Percentiles rank a stretch among this genome's conserved stretches.
Evolutionary conservation across 139 green algal species (phyloP).

Genomic region (Chlorella sp.): DNA sequence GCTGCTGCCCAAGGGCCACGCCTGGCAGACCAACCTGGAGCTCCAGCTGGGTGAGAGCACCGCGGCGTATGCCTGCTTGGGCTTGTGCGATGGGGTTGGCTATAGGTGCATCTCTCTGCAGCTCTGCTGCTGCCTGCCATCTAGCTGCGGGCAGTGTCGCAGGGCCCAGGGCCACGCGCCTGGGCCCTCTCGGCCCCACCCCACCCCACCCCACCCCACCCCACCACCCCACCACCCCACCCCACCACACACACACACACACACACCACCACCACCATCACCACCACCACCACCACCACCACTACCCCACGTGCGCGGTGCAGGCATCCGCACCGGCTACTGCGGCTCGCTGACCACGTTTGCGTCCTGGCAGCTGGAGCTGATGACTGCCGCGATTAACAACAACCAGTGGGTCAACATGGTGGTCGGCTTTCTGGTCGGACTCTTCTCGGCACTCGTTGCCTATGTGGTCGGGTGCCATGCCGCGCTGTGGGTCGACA

Average conservation of each 20-base stretch:
- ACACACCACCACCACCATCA: too few species aligned
- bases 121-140: too few species aligned
- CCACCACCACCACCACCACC: not conserved
- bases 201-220: too few species aligned
- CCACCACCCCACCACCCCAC: too few species aligned
- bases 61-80: not conserved
- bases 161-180: too few species aligned
- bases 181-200: too few species aligned
- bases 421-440: constrained; percentile 44
- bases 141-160: too few species aligned
- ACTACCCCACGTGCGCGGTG: not conserved
- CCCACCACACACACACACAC: too few species aligned
- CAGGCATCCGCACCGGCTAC: constrained; percentile 78
- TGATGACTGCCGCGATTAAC: constrained; percentile 50
- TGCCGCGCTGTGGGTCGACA: constrained; percentile 39
- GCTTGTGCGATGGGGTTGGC: too few species aligned
- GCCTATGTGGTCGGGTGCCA: constrained; percentile 67
- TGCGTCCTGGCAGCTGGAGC: constrained; percentile 72
- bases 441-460: constrained; percentile 41
- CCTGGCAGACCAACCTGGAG: constrained; percentile 51
- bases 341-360: constrained; percentile 90
- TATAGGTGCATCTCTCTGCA: too few species aligned
- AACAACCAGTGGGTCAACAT: constrained; percentile 52
- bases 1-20: constrained; percentile 44
- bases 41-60: constrained; percentile 55